phyloP scores from a whole-genome alignment of 495 filamentous ascomycete genomes.

The Jackrogersella minutella region DNA sequence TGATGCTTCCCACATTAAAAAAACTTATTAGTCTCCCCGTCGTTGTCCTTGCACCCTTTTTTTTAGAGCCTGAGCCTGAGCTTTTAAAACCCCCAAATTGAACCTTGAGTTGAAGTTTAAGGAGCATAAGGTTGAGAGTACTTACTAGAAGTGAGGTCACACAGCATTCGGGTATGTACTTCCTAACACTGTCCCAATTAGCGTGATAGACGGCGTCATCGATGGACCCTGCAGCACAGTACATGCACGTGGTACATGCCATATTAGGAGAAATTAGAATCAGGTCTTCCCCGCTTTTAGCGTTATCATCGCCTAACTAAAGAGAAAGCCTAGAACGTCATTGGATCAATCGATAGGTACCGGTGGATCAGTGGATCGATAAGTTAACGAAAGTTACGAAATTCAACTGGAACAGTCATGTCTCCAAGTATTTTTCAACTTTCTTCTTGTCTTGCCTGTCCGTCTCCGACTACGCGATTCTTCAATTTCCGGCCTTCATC shows the following conservation, averaged over 20 bases:
- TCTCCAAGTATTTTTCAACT: conserved; percentile 41
- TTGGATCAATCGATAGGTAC: conserved; percentile 29
- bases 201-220: conserved; percentile 25
- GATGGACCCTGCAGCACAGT: conserved; percentile 32
- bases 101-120: no score
- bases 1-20: neutral
- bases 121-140: no score
- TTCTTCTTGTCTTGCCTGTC: conserved; percentile 28
- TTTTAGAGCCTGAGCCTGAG: no score
- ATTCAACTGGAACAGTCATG: conserved; percentile 34
- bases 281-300: conserved; percentile 25
- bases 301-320: conserved; percentile 16
- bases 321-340: conserved; percentile 28
- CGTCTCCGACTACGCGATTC: conserved; percentile 29
- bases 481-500: conserved; percentile 20
- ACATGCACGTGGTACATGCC: conserved; percentile 33
- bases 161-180: conserved; percentile 13
- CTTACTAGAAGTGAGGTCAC: conserved; percentile 6
- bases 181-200: neutral
- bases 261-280: conserved; percentile 1
- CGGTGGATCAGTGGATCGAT: conserved; percentile 10
- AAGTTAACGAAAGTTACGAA: conserved; percentile 8
- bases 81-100: no score
- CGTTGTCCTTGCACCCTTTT: neutral
- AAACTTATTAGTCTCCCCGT: neutral